Percentiles rank a stretch among this genome's conserved stretches.
phyloP scores from a whole-genome alignment of 163 green algal species.

The Trebouxia gelatinosa region DNA sequence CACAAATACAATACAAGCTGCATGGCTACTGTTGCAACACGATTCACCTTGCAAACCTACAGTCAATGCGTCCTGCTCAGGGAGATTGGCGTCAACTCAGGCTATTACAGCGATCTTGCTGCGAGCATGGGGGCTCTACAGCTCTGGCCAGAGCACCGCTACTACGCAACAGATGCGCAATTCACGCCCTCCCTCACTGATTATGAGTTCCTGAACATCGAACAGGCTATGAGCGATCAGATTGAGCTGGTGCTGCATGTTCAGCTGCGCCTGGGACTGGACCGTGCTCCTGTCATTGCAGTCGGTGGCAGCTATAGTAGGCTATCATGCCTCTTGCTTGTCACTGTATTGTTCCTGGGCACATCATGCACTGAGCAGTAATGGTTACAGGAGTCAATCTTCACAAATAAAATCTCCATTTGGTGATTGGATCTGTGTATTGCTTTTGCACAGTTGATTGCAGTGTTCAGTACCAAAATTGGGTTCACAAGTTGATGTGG shows the following conservation, averaged over 20 bases:
- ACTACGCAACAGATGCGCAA: background rate
- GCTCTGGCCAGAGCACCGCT: conserved; percentile 27
- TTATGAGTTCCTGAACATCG: background rate
- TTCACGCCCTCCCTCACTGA: background rate
- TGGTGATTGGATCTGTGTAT: background rate
- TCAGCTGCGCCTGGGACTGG: background rate
- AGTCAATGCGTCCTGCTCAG: background rate
- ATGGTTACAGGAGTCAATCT: too few species aligned
- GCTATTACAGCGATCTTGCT: background rate
- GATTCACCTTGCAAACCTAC: background rate
- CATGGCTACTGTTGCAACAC: background rate
- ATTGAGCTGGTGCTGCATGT: conserved; percentile 23
- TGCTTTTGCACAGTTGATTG: background rate
- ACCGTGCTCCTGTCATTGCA: conserved; percentile 7
- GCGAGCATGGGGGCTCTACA: background rate
- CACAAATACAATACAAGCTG: too few species aligned
- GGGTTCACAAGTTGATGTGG: background rate
- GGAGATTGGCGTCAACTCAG: background rate
- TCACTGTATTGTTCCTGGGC: background rate
- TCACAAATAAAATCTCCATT: too few species aligned
- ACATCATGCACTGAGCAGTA: background rate
- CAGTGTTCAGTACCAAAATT: background rate
- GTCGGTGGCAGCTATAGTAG: conserved; percentile 19
- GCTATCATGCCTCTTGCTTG: background rate
- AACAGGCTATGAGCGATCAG: conserved; percentile 15